Evolutionary conservation across 768 basidiomycete genomes (phyloP).

Genomic region (Porphyrellus cyaneotinctus): DNA sequence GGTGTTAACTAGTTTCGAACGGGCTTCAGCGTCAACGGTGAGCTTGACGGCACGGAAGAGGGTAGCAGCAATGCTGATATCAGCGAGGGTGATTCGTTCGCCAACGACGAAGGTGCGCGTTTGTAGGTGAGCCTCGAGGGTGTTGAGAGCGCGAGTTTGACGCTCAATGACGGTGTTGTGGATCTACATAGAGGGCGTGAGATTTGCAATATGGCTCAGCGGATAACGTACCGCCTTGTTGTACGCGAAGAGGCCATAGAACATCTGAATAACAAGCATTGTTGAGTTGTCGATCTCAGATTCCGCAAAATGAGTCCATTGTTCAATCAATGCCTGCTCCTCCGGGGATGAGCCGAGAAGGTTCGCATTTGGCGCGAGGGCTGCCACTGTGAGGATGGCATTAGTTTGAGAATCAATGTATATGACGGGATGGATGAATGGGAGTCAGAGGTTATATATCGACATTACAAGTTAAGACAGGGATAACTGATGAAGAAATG

Average conservation of each 20-base stretch:
- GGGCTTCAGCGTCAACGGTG: slow-evolving; percentile 62
- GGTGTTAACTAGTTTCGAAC: slow-evolving; percentile 68
- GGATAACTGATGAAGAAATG: slow-evolving; percentile 57
- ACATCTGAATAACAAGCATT: slow-evolving; percentile 38
- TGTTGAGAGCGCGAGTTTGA: slow-evolving; percentile 53
- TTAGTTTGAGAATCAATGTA: slow-evolving; percentile 16
- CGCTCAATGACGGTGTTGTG: slow-evolving; percentile 55
- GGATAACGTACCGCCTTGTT: slow-evolving; percentile 68
- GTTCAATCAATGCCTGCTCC: slow-evolving; percentile 74
- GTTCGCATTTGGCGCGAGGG: slow-evolving; percentile 69
- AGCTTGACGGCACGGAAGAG: slow-evolving; percentile 50
- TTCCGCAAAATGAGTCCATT: slow-evolving; percentile 80
- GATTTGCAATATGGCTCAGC: neutral
- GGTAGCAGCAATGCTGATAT: slow-evolving; percentile 63
- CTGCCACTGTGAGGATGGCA: slow-evolving; percentile 53
- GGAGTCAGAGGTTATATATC: slow-evolving; percentile 31
- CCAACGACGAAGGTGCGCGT: slow-evolving; percentile 87
- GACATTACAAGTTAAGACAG: slow-evolving; percentile 63
- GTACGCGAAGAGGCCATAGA: slow-evolving; percentile 60
- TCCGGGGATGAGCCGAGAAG: slow-evolving; percentile 65
- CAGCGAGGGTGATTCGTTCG: slow-evolving; percentile 93
- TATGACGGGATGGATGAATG: neutral
- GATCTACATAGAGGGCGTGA: slow-evolving; percentile 37
- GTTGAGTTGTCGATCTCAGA: slow-evolving; percentile 49
- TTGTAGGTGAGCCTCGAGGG: slow-evolving; percentile 70